These are phyloP conservation scores for Spinacia oleracea DNA, from an alignment of 179 eudicot genomes.

Conservation along the genomic window DNA sequence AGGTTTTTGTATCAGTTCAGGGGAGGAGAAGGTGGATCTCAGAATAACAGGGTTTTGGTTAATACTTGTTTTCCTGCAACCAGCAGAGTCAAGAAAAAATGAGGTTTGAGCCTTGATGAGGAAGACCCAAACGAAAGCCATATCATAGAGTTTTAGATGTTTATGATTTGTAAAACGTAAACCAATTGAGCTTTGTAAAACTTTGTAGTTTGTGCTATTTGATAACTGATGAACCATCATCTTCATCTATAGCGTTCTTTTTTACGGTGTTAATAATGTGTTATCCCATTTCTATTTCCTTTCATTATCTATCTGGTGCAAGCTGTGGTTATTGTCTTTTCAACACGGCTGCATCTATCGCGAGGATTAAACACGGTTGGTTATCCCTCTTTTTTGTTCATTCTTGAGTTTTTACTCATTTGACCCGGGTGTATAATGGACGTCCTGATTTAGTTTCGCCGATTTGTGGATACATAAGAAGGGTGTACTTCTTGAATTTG, in stretches of 20 bases:
- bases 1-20: slow-evolving; percentile 14
- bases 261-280: too few relatives aligned
- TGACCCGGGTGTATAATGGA: too few relatives aligned
- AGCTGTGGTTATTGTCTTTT: neutral
- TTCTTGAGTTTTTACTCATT: too few relatives aligned
- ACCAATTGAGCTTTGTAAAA: slow-evolving; percentile 21
- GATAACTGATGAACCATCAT: neutral
- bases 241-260: neutral
- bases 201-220: slow-evolving; percentile 15
- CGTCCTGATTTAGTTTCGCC: too few relatives aligned
- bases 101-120: slow-evolving; percentile 12
- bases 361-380: too few relatives aligned
- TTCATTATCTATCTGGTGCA: neutral
- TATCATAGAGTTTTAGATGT: slow-evolving; percentile 7
- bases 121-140: slow-evolving; percentile 2
- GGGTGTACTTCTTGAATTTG: too few relatives aligned
- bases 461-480: too few relatives aligned
- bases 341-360: too few relatives aligned
- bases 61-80: neutral
- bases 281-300: neutral
- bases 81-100: slow-evolving; percentile 18
- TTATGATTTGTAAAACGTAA: slow-evolving; percentile 19
- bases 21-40: neutral
- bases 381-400: too few relatives aligned
- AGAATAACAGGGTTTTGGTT: slow-evolving; percentile 28